Conservation (phyloP, 768 basidiomycete species). For the Naematelia encephala region DNA sequence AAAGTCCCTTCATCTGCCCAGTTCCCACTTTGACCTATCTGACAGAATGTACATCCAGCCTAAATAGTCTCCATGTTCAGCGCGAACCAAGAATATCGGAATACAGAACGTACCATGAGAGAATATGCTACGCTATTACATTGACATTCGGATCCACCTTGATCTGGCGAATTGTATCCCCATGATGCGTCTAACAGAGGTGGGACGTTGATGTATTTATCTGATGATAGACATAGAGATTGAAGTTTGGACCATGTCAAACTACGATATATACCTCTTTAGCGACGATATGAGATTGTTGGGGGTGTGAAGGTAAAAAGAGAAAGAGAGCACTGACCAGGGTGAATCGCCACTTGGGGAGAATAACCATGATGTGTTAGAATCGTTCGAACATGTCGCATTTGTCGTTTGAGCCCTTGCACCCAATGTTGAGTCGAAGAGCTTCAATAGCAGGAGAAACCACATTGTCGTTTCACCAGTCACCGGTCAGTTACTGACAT, state of each 20-base stretch:
- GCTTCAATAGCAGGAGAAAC: neutral
- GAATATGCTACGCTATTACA: constrained; percentile 35
- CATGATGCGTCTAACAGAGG: constrained; percentile 28
- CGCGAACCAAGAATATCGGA: neutral
- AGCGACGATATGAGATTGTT: neutral
- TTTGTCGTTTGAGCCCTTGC: constrained; percentile 27
- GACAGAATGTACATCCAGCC: constrained; percentile 22
- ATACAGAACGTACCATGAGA: constrained; percentile 26
- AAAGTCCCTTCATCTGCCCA: constrained; percentile 1
- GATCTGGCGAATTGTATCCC: constrained; percentile 26
- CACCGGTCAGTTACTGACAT: too few species aligned
- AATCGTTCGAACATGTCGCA: constrained; percentile 19
- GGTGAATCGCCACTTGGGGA: constrained; percentile 34
- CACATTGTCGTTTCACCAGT: neutral
- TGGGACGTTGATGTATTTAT: constrained; percentile 35
- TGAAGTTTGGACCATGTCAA: constrained; percentile 39
- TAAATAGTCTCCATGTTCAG: neutral
- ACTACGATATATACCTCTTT: constrained; percentile 6
- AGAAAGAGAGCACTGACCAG: constrained; percentile 26
- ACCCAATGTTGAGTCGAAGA: neutral
- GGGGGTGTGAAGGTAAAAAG: neutral
- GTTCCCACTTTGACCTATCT: constrained; percentile 2
- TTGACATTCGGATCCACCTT: constrained; percentile 21
- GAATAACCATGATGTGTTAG: constrained; percentile 33
- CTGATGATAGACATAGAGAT: constrained; percentile 30